These are phyloP conservation scores for Ustulina deusta DNA, from an alignment of 2,329 filamentous ascomycete species.

Conservation along the genomic window DNA sequence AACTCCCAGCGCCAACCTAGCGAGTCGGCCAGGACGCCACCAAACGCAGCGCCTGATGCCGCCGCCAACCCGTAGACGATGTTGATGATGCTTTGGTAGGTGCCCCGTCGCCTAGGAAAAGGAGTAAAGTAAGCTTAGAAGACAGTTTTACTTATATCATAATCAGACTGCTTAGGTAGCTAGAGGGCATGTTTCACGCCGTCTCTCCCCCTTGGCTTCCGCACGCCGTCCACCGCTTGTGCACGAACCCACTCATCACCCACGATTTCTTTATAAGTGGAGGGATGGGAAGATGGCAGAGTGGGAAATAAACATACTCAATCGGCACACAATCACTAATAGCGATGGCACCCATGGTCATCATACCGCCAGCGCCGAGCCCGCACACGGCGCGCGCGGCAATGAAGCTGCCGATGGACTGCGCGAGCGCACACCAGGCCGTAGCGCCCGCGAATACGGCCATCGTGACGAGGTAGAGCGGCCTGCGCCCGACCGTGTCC, in stretches of 20 bases:
- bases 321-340: slow-evolving; percentile 81
- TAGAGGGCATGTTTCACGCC: not conserved
- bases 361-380: slow-evolving; percentile 77
- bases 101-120: slow-evolving; percentile 64
- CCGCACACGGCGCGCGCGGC: slow-evolving; percentile 77
- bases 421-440: slow-evolving; percentile 75
- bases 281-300: slow-evolving; percentile 27
- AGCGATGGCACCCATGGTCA: slow-evolving; percentile 77
- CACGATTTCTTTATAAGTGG: not conserved
- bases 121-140: not conserved
- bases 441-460: slow-evolving; percentile 73
- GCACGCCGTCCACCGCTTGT: not conserved
- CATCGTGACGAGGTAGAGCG: slow-evolving; percentile 73
- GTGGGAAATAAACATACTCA: slow-evolving; percentile 59
- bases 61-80: slow-evolving; percentile 70
- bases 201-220: not conserved
- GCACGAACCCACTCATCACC: not conserved
- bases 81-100: slow-evolving; percentile 79
- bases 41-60: slow-evolving; percentile 74
- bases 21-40: slow-evolving; percentile 75
- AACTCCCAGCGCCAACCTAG: slow-evolving; percentile 82
- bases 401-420: slow-evolving; percentile 77
- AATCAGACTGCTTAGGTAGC: not conserved
- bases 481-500: slow-evolving; percentile 77
- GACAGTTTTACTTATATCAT: not conserved